These are phyloP conservation scores for Candida vaughaniae DNA, from an alignment of 805 yeast genomes.

Conservation along the genomic window DNA sequence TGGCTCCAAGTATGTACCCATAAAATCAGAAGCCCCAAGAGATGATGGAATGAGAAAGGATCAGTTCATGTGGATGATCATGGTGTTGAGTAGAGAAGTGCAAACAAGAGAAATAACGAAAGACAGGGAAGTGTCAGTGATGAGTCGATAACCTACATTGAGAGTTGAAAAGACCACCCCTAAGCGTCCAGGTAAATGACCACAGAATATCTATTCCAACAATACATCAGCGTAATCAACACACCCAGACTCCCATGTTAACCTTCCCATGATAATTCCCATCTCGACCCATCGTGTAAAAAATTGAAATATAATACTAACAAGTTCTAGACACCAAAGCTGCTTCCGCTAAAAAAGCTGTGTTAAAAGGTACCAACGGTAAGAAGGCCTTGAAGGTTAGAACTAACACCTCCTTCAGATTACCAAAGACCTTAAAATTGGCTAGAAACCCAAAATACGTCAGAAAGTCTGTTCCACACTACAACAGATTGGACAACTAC, in stretches of 20 bases:
- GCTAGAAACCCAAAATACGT: constrained; percentile 95
- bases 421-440: constrained; percentile 94
- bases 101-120: neutral
- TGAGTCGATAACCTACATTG: neutral
- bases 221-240: neutral
- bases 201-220: neutral
- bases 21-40: neutral
- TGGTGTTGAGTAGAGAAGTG: neutral
- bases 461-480: constrained; percentile 94
- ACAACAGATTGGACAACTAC: constrained; percentile 95
- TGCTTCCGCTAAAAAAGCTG: constrained; percentile 97
- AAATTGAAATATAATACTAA: constrained; percentile 13
- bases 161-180: neutral
- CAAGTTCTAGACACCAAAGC: constrained; percentile 59
- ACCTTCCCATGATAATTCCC: no score
- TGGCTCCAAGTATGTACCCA: constrained; percentile 25
- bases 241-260: no score
- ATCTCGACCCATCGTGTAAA: no score
- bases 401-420: constrained; percentile 92
- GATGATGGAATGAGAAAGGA: neutral
- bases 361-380: constrained; percentile 93
- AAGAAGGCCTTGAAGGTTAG: constrained; percentile 90
- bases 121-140: constrained; percentile 1
- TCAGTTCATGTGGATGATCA: neutral
- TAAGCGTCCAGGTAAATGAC: neutral